Evolutionary conservation across 1,284 basidiomycete species (phyloP).

Genomic region (Ustilago nuda): DNA sequence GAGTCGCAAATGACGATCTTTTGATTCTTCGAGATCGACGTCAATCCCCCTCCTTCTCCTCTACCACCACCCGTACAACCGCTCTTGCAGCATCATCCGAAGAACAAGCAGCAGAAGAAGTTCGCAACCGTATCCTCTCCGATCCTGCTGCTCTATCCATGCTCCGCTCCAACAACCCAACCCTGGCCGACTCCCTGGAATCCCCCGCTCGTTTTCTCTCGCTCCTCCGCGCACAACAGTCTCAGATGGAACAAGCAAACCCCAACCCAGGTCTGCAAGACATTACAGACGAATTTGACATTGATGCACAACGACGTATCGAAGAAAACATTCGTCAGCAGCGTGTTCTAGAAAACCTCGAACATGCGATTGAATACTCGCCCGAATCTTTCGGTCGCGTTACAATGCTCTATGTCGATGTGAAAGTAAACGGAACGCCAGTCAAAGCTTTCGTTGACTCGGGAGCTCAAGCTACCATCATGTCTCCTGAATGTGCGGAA

Average conservation of each 20-base stretch:
- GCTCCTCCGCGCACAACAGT: constrained; percentile 44
- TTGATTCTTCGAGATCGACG: constrained; percentile 44
- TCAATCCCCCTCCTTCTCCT: not conserved
- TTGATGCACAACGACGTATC: constrained; percentile 84
- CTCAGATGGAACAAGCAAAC: constrained; percentile 41
- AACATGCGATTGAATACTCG: constrained; percentile 69
- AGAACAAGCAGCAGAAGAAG: constrained; percentile 84
- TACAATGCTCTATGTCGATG: constrained; percentile 93
- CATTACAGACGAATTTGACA: constrained; percentile 80
- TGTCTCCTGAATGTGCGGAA: constrained; percentile 94
- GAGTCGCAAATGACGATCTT: constrained; percentile 61
- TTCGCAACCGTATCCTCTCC: constrained; percentile 86
- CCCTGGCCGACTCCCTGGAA: constrained; percentile 37
- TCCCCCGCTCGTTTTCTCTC: constrained; percentile 27
- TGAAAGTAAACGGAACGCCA: constrained; percentile 81
- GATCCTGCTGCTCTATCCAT: constrained; percentile 83
- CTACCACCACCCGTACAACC: constrained; percentile 4
- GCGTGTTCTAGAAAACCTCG: constrained; percentile 79
- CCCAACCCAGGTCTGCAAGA: constrained; percentile 72
- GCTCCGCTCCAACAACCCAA: constrained; percentile 73
- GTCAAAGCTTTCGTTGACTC: constrained; percentile 98
- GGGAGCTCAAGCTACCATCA: constrained; percentile 95
- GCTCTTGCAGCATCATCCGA: constrained; percentile 17
- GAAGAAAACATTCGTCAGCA: constrained; percentile 93
- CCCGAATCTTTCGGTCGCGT: constrained; percentile 95